Evolutionary conservation across 331 rosid species (phyloP).

Genomic region (Rhamnella rubrinervis): DNA sequence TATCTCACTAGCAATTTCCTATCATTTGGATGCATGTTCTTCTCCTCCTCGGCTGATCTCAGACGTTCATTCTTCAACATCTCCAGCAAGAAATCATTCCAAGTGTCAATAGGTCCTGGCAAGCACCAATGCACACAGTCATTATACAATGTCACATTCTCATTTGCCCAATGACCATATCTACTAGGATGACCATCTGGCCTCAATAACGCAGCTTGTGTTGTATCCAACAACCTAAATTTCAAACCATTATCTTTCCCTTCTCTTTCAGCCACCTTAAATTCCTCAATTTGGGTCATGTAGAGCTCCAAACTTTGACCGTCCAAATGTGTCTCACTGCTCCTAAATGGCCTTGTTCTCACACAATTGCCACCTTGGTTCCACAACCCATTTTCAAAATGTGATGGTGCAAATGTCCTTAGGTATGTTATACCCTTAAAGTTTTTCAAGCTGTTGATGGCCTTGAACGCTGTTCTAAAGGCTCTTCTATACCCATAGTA

Average conservation of each 20-base stretch:
- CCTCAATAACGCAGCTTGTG: constrained; percentile 60
- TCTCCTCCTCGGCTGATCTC: constrained; percentile 51
- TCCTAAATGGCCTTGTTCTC: constrained; percentile 65
- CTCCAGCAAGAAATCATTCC: constrained; percentile 81
- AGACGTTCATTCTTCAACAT: constrained; percentile 78
- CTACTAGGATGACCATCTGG: constrained; percentile 94
- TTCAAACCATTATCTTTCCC: constrained; percentile 52
- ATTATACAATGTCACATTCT: constrained; percentile 68
- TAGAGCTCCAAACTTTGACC: constrained; percentile 58
- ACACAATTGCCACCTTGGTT: constrained; percentile 77
- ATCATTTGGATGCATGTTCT: constrained; percentile 6
- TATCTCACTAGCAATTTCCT: constrained; percentile 29
- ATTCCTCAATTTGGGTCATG: constrained; percentile 78
- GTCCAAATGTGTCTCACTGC: constrained; percentile 45
- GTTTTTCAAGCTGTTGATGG: constrained; percentile 47
- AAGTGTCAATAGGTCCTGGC: constrained; percentile 86
- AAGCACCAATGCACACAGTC: constrained; percentile 98
- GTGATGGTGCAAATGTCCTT: constrained; percentile 81
- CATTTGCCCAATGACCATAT: constrained; percentile 77
- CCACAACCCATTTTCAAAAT: constrained; percentile 85
- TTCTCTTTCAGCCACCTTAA: constrained; percentile 48
- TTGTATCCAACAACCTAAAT: constrained; percentile 64
- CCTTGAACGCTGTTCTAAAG: constrained; percentile 56
- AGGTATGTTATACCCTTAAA: constrained; percentile 57
- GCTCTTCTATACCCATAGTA: constrained; percentile 69